Base-by-base conservation (phyloP, 2,329 filamentous ascomycete genomes). In the Penicillium occitanis region DNA sequence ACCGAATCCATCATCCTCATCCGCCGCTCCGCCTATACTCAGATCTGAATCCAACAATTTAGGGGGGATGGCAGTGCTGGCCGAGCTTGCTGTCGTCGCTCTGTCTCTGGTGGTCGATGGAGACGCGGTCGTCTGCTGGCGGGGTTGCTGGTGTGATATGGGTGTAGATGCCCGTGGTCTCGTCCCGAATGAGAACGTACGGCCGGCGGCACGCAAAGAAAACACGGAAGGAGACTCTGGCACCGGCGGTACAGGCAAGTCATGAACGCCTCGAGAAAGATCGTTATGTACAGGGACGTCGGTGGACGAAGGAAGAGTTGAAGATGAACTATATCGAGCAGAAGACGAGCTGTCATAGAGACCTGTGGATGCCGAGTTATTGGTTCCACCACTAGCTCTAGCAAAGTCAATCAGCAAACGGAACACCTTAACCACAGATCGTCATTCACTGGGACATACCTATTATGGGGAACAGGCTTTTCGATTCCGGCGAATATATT, bases 281-380 rank as follows among this genome's bases (percentile, higher is more conserved):
- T 70, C 74, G 72, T 66, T 73, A 77, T 80, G 77, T 53, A 77
- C 71, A 11, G 74, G 75, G 7, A 77, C 72, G 68, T 86, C 85
- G 13, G 84, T 77, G n/a, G 83, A 86, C 22, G 83, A 86, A 44
- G 84, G 85, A 46, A 85, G 76, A 7, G 84, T 86, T 7, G 84
- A 86, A 6, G 84, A 83, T 35, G 83, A 85, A 73, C 83, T 86
- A 68, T 83, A 80, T 55, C 83, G 82, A 51, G 81, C 81, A 48
- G 84, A 85, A 37, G 81, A 78, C 50, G 79, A 80, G 69, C 78
- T 80, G 67, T 82, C 80, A 68, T 81, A 76, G 68, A 79, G 77
- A 65, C 73, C 78, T 61, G 78, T 83, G 25, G 80, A 82, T 61
- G 75, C 76, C 28, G 82, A 84, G 64, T 80, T 79, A 57, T 82